Evolutionary conservation across 257 asterid genomes (phyloP).

Genomic region (Ajuga chamaepitys): DNA sequence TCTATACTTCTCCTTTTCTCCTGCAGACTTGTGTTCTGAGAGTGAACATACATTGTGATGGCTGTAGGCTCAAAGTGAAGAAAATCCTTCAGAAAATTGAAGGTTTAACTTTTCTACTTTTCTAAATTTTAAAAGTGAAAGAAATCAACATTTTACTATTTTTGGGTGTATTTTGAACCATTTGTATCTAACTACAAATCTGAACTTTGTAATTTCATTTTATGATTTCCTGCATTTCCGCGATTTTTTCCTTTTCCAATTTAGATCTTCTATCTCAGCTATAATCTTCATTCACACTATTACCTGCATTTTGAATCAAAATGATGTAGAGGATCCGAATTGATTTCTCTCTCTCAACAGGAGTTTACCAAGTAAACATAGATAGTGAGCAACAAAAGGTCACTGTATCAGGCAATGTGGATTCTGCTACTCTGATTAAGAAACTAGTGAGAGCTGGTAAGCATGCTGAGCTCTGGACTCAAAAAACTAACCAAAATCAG

Average conservation of each 20-base stretch:
- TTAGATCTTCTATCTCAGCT: no score
- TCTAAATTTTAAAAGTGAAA: neutral
- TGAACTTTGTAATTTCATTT: no score
- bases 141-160: neutral
- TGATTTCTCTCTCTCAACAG: constrained; percentile 20
- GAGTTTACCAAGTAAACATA: constrained; percentile 60
- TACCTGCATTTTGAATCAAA: no score
- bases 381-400: constrained; percentile 65
- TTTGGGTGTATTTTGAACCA: no score
- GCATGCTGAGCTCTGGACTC: constrained; percentile 68
- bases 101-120: constrained; percentile 29
- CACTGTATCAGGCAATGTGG: constrained; percentile 50
- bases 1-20: neutral
- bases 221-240: no score
- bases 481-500: constrained; percentile 33
- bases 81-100: constrained; percentile 75
- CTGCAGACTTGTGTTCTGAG: constrained; percentile 67
- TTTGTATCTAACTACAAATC: no score
- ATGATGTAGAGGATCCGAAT: no score
- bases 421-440: constrained; percentile 43
- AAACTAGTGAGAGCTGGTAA: constrained; percentile 53
- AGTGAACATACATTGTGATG: constrained; percentile 92
- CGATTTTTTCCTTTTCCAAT: neutral
- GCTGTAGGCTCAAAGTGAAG: constrained; percentile 87
- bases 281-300: no score